A percentile compares a stretch with the other conserved stretches of the same genome.
phyloP scores from a whole-genome alignment of 495 filamentous ascomycete genomes.

The Penicillium manginii region DNA sequence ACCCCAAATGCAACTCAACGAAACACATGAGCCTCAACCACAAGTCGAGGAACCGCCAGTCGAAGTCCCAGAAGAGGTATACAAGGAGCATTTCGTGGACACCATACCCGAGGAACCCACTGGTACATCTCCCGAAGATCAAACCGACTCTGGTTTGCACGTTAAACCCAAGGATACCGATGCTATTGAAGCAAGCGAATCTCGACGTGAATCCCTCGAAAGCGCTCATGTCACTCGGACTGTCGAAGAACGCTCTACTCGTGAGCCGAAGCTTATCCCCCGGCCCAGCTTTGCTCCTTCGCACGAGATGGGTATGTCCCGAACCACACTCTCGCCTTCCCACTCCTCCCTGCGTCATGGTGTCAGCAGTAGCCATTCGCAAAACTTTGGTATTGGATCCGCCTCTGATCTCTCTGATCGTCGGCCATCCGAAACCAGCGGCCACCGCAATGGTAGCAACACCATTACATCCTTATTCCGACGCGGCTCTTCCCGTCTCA shows the following conservation, averaged over 20 bases:
- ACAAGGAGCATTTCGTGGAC: constrained; percentile 3
- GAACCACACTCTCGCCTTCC: constrained; percentile 59
- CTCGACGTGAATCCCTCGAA: constrained; percentile 36
- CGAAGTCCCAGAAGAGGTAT: constrained; percentile 3
- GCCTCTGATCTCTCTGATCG: constrained; percentile 52
- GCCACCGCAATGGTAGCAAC: constrained; percentile 36
- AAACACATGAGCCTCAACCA: constrained; percentile 1
- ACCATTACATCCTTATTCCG: constrained; percentile 74
- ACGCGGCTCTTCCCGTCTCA: constrained; percentile 62
- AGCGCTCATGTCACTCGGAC: constrained; percentile 41
- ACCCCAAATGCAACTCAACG: not conserved
- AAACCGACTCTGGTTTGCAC: constrained; percentile 39
- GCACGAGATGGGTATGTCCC: constrained; percentile 52
- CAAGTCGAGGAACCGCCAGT: constrained; percentile 1
- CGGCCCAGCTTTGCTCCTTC: constrained; percentile 46
- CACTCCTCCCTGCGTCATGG: constrained; percentile 57
- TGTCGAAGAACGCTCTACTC: constrained; percentile 45
- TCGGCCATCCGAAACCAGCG: constrained; percentile 53
- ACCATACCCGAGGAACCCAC: constrained; percentile 13
- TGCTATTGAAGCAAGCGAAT: constrained; percentile 24
- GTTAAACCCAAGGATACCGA: constrained; percentile 34
- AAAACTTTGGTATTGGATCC: constrained; percentile 54
- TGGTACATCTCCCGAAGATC: constrained; percentile 10
- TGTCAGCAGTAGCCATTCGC: constrained; percentile 54
- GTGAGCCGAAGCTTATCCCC: constrained; percentile 33